Conservation (phyloP, 176 grass and related monocot species). For the Cenchrus fungigraminus region DNA sequence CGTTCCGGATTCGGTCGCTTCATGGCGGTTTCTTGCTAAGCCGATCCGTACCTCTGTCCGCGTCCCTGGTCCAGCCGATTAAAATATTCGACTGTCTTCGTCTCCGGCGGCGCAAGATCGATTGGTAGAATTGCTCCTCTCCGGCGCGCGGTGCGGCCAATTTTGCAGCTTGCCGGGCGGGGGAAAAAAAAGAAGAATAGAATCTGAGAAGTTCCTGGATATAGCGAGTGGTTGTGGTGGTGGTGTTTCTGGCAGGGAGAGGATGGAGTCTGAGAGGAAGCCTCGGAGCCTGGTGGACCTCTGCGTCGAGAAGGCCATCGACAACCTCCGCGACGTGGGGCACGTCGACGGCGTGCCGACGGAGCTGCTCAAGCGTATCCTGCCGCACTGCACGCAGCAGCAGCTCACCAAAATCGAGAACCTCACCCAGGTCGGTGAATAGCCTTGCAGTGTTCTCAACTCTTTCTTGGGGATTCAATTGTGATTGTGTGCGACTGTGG, state of each 20-base stretch:
- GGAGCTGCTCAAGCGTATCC: slow-evolving; percentile 51
- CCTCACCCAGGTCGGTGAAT: slow-evolving; percentile 22
- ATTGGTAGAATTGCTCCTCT: neutral
- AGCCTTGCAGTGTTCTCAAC: neutral
- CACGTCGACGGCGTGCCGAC: slow-evolving; percentile 43
- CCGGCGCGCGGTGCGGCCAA: too few relatives aligned
- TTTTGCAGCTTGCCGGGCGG: neutral
- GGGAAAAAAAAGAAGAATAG: too few relatives aligned
- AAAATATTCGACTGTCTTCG: neutral
- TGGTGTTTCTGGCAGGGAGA: neutral
- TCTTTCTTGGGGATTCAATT: neutral
- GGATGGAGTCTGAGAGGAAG: slow-evolving; percentile 43
- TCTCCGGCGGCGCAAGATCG: neutral
- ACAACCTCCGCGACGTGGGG: slow-evolving; percentile 39
- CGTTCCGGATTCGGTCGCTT: neutral
- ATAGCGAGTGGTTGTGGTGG: neutral
- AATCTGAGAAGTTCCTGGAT: neutral
- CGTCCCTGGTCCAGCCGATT: neutral
- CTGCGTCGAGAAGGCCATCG: slow-evolving; percentile 42
- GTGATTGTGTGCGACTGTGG: neutral
- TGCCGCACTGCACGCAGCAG: slow-evolving; percentile 54
- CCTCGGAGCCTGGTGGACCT: slow-evolving; percentile 56
- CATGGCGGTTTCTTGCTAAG: too few relatives aligned
- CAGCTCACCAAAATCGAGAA: slow-evolving; percentile 39
- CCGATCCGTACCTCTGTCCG: neutral